A percentile compares a stretch with the other conserved stretches of the same genome.
These are phyloP conservation scores for Aspergillus vadensis DNA, from an alignment of 2,329 filamentous ascomycete species.

Conservation along the genomic window DNA sequence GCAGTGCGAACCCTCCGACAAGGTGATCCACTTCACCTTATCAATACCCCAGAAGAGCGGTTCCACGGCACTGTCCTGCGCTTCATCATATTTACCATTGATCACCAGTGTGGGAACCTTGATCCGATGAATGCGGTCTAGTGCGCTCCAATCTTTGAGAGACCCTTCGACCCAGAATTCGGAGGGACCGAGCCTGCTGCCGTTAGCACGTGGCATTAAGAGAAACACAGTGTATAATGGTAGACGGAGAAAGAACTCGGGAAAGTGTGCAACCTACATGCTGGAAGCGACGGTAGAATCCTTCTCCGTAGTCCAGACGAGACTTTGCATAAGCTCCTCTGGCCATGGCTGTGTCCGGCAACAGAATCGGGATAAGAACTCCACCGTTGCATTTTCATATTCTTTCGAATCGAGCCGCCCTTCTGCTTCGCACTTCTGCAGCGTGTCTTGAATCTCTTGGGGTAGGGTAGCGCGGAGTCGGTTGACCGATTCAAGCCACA, in stretches of 20 bases:
- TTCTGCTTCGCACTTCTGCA: not conserved
- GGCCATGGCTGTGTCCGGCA: slow-evolving; percentile 5
- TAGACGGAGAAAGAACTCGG: not conserved
- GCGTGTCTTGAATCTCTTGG: not conserved
- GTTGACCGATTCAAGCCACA: slow-evolving; percentile 6
- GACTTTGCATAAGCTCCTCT: not conserved
- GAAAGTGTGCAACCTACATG: not conserved
- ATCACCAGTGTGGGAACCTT: slow-evolving; percentile 2
- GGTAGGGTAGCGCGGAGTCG: not conserved
- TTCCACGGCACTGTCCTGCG: slow-evolving; percentile 2
- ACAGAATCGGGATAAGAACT: not conserved
- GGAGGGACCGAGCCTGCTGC: not conserved
- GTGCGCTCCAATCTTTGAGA: slow-evolving; percentile 4
- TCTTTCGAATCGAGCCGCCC: not conserved
- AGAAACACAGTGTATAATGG: not conserved
- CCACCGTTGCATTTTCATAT: slow-evolving; percentile 5
- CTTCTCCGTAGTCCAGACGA: slow-evolving; percentile 4
- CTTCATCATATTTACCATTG: slow-evolving; percentile 6
- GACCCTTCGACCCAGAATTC: not conserved
- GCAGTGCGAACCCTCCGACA: slow-evolving; percentile 2
- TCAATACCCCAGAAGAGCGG: slow-evolving; percentile 4
- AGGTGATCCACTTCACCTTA: slow-evolving; percentile 3
- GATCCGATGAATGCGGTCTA: not conserved
- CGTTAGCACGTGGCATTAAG: not conserved
- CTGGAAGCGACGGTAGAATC: slow-evolving; percentile 1